These are phyloP conservation scores for Megacollybia marginata DNA, from an alignment of 768 basidiomycete genomes.

Conservation along the genomic window DNA sequence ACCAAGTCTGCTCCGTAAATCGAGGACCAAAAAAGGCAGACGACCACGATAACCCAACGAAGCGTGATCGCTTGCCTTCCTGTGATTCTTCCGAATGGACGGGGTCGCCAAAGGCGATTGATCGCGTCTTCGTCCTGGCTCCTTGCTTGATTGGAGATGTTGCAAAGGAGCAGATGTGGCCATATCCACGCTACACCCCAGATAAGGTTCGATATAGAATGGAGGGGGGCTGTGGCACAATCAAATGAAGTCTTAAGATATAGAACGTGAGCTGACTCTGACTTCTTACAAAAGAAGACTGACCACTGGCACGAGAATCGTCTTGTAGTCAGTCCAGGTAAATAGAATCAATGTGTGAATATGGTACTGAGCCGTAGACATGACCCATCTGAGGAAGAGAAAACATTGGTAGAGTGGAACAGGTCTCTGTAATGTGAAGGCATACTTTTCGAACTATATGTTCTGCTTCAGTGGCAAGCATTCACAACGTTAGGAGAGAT, in stretches of 20 bases:
- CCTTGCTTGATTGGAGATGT: slow-evolving; percentile 1
- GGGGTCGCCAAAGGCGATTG: slow-evolving; percentile 4
- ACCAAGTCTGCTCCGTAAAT: slow-evolving; percentile 4
- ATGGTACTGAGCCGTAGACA: slow-evolving; percentile 6
- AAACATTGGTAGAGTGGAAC: no score
- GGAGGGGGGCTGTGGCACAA: not conserved
- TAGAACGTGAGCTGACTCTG: not conserved
- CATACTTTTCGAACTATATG: no score
- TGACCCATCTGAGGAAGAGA: no score
- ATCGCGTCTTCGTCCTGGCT: slow-evolving; percentile 4
- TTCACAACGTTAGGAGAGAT: no score
- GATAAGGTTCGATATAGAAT: not conserved
- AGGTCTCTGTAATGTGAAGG: no score
- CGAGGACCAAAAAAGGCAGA: slow-evolving; percentile 5
- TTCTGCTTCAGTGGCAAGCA: no score
- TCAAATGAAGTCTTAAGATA: not conserved
- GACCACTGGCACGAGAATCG: slow-evolving; percentile 19
- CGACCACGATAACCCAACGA: not conserved
- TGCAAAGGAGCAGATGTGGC: not conserved
- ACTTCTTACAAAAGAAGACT: not conserved
- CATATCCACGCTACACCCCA: not conserved
- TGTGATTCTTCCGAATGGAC: not conserved
- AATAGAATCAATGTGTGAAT: slow-evolving; percentile 17
- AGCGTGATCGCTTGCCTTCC: not conserved
- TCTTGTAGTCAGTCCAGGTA: slow-evolving; percentile 21